phyloP scores from a whole-genome alignment of 441 rosid species.

The Mallotus japonicus region DNA sequence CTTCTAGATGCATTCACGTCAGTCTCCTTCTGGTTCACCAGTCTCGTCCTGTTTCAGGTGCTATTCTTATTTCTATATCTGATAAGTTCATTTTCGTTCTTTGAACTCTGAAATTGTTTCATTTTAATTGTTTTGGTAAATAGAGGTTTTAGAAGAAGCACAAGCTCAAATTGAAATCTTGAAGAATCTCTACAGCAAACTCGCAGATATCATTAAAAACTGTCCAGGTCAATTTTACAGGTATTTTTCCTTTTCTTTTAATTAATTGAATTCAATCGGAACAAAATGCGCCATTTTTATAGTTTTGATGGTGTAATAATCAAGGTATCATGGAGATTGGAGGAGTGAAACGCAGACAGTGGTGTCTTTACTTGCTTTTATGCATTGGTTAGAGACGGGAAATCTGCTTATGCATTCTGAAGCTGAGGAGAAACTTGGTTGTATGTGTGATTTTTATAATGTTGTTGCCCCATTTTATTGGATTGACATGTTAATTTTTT shows the following conservation, averaged over 20 bases:
- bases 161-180: constrained; percentile 55
- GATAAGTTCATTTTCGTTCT: not conserved
- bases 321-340: constrained; percentile 96
- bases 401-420: constrained; percentile 67
- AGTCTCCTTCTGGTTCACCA: constrained; percentile 82
- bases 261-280: not conserved
- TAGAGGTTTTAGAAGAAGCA: constrained; percentile 70
- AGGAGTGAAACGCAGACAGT: constrained; percentile 82
- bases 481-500: not conserved
- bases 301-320: constrained; percentile 7
- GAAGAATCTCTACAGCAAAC: constrained; percentile 53
- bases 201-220: constrained; percentile 51
- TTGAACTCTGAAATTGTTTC: not conserved
- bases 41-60: constrained; percentile 81
- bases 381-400: constrained; percentile 92
- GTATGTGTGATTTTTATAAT: constrained; percentile 40
- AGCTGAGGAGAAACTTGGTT: constrained; percentile 74
- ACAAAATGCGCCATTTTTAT: not conserved
- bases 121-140: constrained; percentile 9
- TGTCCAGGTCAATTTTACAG: constrained; percentile 81
- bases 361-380: constrained; percentile 75
- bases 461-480: not conserved
- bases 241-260: constrained; percentile 28
- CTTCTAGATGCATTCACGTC: constrained; percentile 67
- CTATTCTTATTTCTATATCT: not conserved